Evolutionary conservation across 108 stramenopile genomes (phyloP).

Genomic region (Skeletonema costatum): DNA sequence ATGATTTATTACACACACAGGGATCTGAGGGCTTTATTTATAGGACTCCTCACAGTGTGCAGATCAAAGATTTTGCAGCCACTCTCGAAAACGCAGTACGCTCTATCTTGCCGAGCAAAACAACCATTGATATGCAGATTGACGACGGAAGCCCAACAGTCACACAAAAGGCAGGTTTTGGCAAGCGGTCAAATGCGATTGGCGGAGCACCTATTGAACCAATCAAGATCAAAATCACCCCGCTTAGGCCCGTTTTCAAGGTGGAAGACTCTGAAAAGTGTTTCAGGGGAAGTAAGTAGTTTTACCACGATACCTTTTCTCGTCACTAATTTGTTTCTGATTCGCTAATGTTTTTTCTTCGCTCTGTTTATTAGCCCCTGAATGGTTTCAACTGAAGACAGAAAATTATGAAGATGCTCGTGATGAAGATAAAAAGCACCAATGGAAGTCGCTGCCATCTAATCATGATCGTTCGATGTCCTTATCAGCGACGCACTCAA

Average conservation of each 20-base stretch:
- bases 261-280: conserved; percentile 47
- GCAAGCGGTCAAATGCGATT: conserved; percentile 44
- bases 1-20: conserved; percentile 79
- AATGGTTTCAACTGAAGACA: conserved; percentile 50
- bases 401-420: conserved; percentile 31
- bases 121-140: conserved; percentile 81
- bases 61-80: conserved; percentile 73
- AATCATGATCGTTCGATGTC: conserved; percentile 30
- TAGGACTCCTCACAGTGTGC: conserved; percentile 61
- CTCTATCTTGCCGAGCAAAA: conserved; percentile 79
- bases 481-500: conserved; percentile 25
- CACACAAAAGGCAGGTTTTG: conserved; percentile 10
- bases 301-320: conserved; percentile 33
- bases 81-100: conserved; percentile 65
- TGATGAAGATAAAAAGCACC: not conserved
- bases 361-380: conserved; percentile 17
- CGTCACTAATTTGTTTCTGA: not conserved
- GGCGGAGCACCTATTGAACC: conserved; percentile 74
- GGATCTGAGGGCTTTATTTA: conserved; percentile 71
- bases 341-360: not conserved
- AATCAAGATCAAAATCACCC: conserved; percentile 84
- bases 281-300: conserved; percentile 81
- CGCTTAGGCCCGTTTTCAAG: conserved; percentile 70
- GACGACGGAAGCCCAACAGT: conserved; percentile 75
- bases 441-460: not conserved